Conservation (phyloP, 108 stramenopile genomes). For the Chaetoceros muelleri region DNA sequence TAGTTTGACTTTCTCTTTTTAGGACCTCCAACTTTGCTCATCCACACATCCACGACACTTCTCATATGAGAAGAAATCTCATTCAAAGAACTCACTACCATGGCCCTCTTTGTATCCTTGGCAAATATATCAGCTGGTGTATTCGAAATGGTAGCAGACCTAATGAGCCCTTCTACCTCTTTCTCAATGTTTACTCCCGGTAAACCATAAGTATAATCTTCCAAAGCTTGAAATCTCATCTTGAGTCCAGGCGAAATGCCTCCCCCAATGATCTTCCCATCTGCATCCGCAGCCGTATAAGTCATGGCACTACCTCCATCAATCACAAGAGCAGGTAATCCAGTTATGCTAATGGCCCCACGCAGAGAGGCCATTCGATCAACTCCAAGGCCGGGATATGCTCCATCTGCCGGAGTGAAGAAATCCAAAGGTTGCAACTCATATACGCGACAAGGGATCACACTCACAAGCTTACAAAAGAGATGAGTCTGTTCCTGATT, state of each 20-base stretch:
- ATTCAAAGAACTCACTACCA: slow-evolving; percentile 34
- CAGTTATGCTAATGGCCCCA: slow-evolving; percentile 33
- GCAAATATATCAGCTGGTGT: slow-evolving; percentile 24
- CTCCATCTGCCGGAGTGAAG: slow-evolving; percentile 40
- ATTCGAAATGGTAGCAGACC: slow-evolving; percentile 9
- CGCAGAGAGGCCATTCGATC: slow-evolving; percentile 46
- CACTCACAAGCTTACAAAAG: slow-evolving; percentile 21
- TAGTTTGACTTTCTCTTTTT: slow-evolving; percentile 6
- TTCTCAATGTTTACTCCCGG: slow-evolving; percentile 22
- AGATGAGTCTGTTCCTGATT: slow-evolving; percentile 25
- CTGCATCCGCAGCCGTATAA: slow-evolving; percentile 41
- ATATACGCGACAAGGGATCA: slow-evolving; percentile 37
- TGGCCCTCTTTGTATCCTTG: slow-evolving; percentile 38
- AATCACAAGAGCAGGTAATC: slow-evolving; percentile 43
- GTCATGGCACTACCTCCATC: slow-evolving; percentile 70
- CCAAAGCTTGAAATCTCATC: slow-evolving; percentile 29
- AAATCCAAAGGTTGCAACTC: slow-evolving; percentile 45
- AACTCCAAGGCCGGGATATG: slow-evolving; percentile 56
- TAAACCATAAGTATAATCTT: slow-evolving; percentile 36
- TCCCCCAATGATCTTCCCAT: slow-evolving; percentile 58
- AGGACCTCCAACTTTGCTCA: slow-evolving; percentile 14
- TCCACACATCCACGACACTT: slow-evolving; percentile 30
- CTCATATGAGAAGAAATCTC: slow-evolving; percentile 39
- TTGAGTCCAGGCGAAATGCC: slow-evolving; percentile 54
- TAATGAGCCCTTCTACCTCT: slow-evolving; percentile 14